Base-by-base conservation (phyloP, 768 basidiomycete genomes). In the Trichaptum fuscoviolaceum region DNA sequence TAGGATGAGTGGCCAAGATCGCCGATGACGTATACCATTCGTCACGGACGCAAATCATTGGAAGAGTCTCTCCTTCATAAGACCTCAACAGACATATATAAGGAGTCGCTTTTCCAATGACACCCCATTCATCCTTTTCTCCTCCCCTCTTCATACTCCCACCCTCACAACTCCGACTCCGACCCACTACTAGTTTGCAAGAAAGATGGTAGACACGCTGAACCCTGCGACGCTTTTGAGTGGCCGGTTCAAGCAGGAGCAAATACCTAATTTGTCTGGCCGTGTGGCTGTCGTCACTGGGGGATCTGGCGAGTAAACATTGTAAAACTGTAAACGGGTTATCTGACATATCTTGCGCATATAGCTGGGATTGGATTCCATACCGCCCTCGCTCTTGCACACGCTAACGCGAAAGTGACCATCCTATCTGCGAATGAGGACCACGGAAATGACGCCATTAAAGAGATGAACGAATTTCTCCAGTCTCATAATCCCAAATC, bases 231-330 rank as follows among this genome's bases (percentile, higher is more conserved):
- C 64, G 70, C 6, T 30, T 27, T 36, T 61, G 62, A 70, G 70
- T 63, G 62, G 68, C 23, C 74, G 74, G 35, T 74, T 73, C 70
- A 68, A 70, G n/a, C 69, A 70, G 7, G 69, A 74, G 17, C 65
- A 74, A 52, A 73, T 75, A 62, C 74, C 74, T 9, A 69, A 73
- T 68, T 71, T 74, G 63, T 60, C 70, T 1, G 71, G 72, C 17
- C 73, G 73, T 65, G 71, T 73, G 64, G 73, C 72, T 7, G 68
- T 75, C 66, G 72, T 75, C 65, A 73, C 74, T 6, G 72, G 74
- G 0, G 74, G 73, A 0, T 74, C 63, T 52, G 27, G 26, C 10
- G 17, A 12, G 25, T 23, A 4, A 6, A 20, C 42, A n/a, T n/a
- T n/a, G n/a, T 52, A 15, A 20, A 20, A 52, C 15, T 5, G 20